These are phyloP conservation scores for Psilocybe cubensis DNA, from an alignment of 768 basidiomycete species.

Conservation along the genomic window DNA sequence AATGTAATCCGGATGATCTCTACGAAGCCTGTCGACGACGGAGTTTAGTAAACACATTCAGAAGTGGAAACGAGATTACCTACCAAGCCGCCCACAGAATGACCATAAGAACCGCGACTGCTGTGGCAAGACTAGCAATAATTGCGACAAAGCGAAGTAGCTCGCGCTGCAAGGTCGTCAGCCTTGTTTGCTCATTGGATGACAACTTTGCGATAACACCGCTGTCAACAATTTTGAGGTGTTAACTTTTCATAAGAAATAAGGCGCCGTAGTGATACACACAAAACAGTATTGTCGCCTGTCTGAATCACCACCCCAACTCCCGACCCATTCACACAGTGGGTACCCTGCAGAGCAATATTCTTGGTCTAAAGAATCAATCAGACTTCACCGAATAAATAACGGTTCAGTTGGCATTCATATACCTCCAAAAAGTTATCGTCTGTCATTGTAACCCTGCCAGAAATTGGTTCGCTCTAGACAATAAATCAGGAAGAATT, in stretches of 20 bases:
- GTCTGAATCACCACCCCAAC: constrained; percentile 50
- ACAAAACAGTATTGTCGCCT: constrained; percentile 54
- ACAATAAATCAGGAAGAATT: not conserved
- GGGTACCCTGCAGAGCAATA: constrained; percentile 60
- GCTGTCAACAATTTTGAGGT: constrained; percentile 10
- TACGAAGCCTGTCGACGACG: constrained; percentile 37
- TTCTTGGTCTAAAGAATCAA: constrained; percentile 50
- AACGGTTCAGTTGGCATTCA: not conserved
- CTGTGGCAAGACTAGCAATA: constrained; percentile 48
- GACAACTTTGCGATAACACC: constrained; percentile 44
- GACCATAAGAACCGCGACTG: constrained; percentile 50
- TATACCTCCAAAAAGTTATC: constrained; percentile 34
- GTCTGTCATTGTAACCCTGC: constrained; percentile 37
- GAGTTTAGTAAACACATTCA: not conserved
- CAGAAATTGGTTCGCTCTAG: constrained; percentile 36
- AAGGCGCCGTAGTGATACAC: not conserved
- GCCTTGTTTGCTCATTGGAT: constrained; percentile 32
- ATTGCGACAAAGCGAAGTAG: constrained; percentile 57
- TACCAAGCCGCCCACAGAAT: constrained; percentile 47
- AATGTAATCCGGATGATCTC: constrained; percentile 46
- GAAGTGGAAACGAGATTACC: constrained; percentile 2
- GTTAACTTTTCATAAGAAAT: not conserved
- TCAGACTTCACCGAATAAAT: constrained; percentile 21
- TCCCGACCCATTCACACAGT: constrained; percentile 54
- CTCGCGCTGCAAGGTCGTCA: constrained; percentile 57